phyloP scores from a whole-genome alignment of 1,284 basidiomycete species.

The Tetrapyrgos nigripes region DNA sequence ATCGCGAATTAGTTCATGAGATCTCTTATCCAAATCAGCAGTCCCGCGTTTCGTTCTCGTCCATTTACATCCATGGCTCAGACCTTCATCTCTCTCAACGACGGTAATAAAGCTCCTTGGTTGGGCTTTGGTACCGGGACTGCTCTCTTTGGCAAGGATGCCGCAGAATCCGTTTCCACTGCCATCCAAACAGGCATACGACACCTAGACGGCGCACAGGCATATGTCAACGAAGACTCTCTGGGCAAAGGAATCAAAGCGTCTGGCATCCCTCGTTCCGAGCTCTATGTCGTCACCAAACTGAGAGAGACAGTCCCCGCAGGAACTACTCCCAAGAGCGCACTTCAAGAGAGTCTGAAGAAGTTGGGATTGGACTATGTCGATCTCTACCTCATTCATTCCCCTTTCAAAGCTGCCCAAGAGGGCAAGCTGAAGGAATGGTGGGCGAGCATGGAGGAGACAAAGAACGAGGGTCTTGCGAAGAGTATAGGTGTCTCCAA shows the following conservation, averaged over 20 bases:
- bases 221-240: conserved; percentile 44
- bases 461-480: conserved; percentile 70
- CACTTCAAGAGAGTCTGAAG: conserved; percentile 58
- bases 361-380: conserved; percentile 75
- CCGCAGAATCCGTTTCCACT: conserved; percentile 48
- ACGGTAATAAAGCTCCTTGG: conserved; percentile 63
- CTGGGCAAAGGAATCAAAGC: conserved; percentile 48
- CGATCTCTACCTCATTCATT: conserved; percentile 82
- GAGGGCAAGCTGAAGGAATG: conserved; percentile 54
- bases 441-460: conserved; percentile 78
- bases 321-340: conserved; percentile 55
- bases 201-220: conserved; percentile 78
- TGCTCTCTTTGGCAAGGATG: conserved; percentile 60
- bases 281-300: conserved; percentile 72
- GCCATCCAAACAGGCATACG: conserved; percentile 70
- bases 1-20: too few species aligned
- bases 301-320: conserved; percentile 28
- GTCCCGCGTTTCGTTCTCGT: background rate
- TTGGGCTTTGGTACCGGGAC: conserved; percentile 77
- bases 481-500: conserved; percentile 89
- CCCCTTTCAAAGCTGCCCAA: conserved; percentile 49
- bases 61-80: background rate
- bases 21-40: too few species aligned
- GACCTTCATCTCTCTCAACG: conserved; percentile 53
- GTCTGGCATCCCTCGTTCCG: conserved; percentile 58